Percentiles rank a stretch among this genome's conserved stretches.
phyloP scores from a whole-genome alignment of 2,329 filamentous ascomycete species.

The Dendryphion nanum region DNA sequence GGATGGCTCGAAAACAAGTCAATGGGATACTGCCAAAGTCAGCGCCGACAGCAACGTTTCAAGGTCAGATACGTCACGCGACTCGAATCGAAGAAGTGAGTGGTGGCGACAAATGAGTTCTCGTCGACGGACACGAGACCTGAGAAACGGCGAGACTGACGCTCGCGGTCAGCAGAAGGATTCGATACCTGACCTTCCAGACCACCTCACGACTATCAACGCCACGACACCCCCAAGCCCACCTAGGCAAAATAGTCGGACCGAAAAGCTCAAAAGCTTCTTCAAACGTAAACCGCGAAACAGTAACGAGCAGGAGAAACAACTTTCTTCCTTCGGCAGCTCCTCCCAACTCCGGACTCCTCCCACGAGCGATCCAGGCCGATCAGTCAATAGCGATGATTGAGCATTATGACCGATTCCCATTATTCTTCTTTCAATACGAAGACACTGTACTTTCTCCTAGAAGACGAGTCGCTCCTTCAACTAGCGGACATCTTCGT shows the following conservation, averaged over 20 bases:
- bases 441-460: no score
- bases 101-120: slow-evolving; percentile 38
- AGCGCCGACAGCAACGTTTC: slow-evolving; percentile 30
- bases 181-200: slow-evolving; percentile 18
- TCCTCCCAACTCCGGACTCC: slow-evolving; percentile 35
- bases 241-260: slow-evolving; percentile 25
- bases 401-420: no score
- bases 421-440: slow-evolving; percentile 2
- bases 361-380: slow-evolving; percentile 34
- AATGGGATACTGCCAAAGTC: slow-evolving; percentile 32
- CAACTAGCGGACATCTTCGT: not conserved
- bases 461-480: no score
- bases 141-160: slow-evolving; percentile 30
- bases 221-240: slow-evolving; percentile 19
- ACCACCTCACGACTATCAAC: slow-evolving; percentile 21
- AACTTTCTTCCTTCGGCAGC: slow-evolving; percentile 34
- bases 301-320: slow-evolving; percentile 30
- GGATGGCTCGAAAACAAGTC: slow-evolving; percentile 28
- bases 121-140: slow-evolving; percentile 25
- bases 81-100: slow-evolving; percentile 22
- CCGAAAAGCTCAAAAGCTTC: slow-evolving; percentile 35
- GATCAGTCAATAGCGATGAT: slow-evolving; percentile 34
- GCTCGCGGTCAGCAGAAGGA: slow-evolving; percentile 23
- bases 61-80: slow-evolving; percentile 29
- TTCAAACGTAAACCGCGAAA: slow-evolving; percentile 34